Base-by-base conservation (phyloP, 805 yeast genomes). In the Candida ipomoeae region DNA sequence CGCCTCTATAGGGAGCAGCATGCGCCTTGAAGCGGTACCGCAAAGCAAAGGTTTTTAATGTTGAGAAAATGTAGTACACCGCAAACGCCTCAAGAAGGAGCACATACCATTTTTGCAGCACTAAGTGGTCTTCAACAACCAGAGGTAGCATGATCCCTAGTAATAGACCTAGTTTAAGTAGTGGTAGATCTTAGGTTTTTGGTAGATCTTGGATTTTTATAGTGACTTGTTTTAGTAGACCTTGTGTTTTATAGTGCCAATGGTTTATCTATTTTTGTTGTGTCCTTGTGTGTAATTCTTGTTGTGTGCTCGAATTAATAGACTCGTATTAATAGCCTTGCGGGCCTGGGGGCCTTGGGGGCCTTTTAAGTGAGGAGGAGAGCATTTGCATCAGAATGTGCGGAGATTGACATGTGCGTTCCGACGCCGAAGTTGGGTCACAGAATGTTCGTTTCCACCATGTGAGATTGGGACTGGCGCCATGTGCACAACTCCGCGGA, bases 71-170 rank as follows among this genome's bases (percentile, higher is more conserved):
- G 13, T 7, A 38, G 14, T 20, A 18, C 4, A 42, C 13, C 6
- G 49, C 37, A 18, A 38, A 31, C 17, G 32, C 44, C 45, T 47
- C 57, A 5, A 52, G 10, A 10, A 47, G 29, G 5, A 40, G 35
- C 29, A 44, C 18, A 26, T 48, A 48, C 56, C 56, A 53, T 32
- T 35, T 44, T 21, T 50, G 52, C 41, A 46, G 56, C 11, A 44
- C 31, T 33, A 39, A 44, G 13, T 46, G n/a, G 23, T 45, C 21
- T 18, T 48, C 23, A 20, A 44, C n/a, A n/a, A 8, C 29, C 44
- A 29, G 44, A 21, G 26, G n/a, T 11, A 42, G 17, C 45, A 42
- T 40, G 17, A 15, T 40, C 4, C 29, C 29, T 26, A 10, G 11
- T 26, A 26, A 8, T 8, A 26, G 29, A 26, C 2, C 29, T 26